Base-by-base conservation (phyloP, 2,329 filamentous ascomycete species). In the Paracamarosporium sp. region DNA sequence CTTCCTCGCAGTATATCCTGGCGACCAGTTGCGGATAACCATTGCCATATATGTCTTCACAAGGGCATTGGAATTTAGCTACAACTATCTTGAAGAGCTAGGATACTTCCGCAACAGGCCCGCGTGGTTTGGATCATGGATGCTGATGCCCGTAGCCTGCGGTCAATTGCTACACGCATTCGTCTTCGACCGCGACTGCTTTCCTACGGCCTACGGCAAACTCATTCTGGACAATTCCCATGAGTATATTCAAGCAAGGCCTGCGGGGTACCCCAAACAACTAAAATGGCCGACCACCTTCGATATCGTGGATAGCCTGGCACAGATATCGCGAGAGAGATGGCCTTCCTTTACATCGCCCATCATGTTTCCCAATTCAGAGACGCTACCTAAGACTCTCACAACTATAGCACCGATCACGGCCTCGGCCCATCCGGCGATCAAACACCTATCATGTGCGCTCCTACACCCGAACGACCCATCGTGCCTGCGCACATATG, bases 341-440 rank as follows among this genome's bases (percentile, higher is more conserved):
- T 97, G 94, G 91, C 94, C 93, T 83, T 90, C 89, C 0, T 97
- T 93, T 75, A 83, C 90, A 50, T 94, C 92, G 0, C 94, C 94
- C 1, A 94, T 93, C 38, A 85, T 97, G 56, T 96, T 96, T 76
- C 93, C 93, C 0, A 82, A 82, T 60, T 83, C 85, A 13, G 75
- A 80, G 46, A 87, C 85, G 1, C 86, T 96, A 0, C 87, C 90
- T 0, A 72, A 84, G 3, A 81, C 88, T 3, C 83, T 96, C n/a
- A 73, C 82, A 22, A 79, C 85, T 12, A 88, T 97, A 55, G 84
- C 89, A 0, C 91, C 93, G 0, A 86, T 98, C 53, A 92, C 92
- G 1, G 88, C 90, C 1, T 86, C 90, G 27, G 94, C 94, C 0
- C 94, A 98, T 71, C 94, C 94, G 1, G 87, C 92, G 40, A 94